phyloP scores from a whole-genome alignment of 2,329 filamentous ascomycete species.

The Fusarium austroafricanum region DNA sequence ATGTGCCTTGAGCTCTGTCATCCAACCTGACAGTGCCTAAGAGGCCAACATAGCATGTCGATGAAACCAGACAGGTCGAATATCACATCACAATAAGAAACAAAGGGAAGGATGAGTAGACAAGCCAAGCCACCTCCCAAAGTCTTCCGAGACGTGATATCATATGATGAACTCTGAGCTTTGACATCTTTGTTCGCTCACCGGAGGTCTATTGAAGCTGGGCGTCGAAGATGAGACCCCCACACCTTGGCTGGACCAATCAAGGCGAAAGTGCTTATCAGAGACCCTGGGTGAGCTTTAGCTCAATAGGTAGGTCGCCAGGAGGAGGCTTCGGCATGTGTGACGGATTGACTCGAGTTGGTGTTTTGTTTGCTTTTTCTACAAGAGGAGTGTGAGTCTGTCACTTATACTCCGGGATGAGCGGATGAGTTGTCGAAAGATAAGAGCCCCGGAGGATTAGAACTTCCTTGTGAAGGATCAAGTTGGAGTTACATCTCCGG shows the following conservation, averaged over 20 bases:
- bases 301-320: not conserved
- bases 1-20: not conserved
- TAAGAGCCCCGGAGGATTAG: slow-evolving; percentile 7
- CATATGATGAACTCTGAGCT: slow-evolving; percentile 6
- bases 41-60: not conserved
- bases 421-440: slow-evolving; percentile 6
- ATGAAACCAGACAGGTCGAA: slow-evolving; percentile 16
- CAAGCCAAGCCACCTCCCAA: not conserved
- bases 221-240: slow-evolving; percentile 33
- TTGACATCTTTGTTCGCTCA: slow-evolving; percentile 11
- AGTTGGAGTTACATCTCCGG: not conserved
- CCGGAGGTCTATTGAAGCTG: slow-evolving; percentile 17
- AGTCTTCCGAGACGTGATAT: not conserved
- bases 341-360: slow-evolving; percentile 7
- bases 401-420: not conserved
- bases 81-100: slow-evolving; percentile 9
- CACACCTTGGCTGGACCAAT: slow-evolving; percentile 43
- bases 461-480: not conserved
- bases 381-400: not conserved
- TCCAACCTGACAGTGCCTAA: not conserved
- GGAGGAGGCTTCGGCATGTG: slow-evolving; percentile 26
- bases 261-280: slow-evolving; percentile 45
- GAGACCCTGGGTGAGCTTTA: slow-evolving; percentile 7
- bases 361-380: slow-evolving; percentile 28
- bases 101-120: not conserved